Base-by-base conservation (phyloP, 148 eudicot species). In the Drosera capensis region DNA sequence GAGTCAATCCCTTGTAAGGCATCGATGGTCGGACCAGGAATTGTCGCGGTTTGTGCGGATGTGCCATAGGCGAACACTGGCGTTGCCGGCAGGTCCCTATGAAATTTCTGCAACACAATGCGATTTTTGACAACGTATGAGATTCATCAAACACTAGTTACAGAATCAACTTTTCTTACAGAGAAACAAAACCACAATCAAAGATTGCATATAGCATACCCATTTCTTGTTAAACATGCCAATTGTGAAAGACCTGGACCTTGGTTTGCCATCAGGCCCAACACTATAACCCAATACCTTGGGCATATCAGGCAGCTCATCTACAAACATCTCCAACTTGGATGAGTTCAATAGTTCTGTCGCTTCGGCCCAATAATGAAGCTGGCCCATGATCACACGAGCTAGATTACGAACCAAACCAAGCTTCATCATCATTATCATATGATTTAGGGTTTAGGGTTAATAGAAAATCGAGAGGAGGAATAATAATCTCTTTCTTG, bases 1-100 rank as follows among this genome's bases (percentile, higher is more conserved):
- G 94, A 75, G 62, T 45, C 48, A 5, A 79, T 36, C 12, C 79
- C 85, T 3, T 76, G 77, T 14, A 73, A 68, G 55, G 94, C 74
- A 43, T 76, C 88, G 30, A 86, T 79, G 31, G 96, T 82, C 5
- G 96, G 96, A 5, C 96, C 96, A 0, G 96, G 96, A 5, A 86
- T 62, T 0, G 94, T 60, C 37, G 96, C 96, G 0, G 50, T 35
- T 24, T 6, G 25, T 40, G 44, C 42, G 1, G 78, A 57, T 52
- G 59, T 59, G 20, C 96, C 96, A 46, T 49, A 86, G 16, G 94
- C 88, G 14, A 82, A 86, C 3, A 86, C 96, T 0, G 55, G 60
- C 1, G 88, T 82, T 21, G 70, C 48, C 26, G 88, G 88, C 2
- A 86, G 67, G 64, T 86, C 88, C 25, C 68, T 70, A 7, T 54